These are phyloP conservation scores for Irpex sp. DNA, from an alignment of 1,284 basidiomycete genomes.

Conservation along the genomic window DNA sequence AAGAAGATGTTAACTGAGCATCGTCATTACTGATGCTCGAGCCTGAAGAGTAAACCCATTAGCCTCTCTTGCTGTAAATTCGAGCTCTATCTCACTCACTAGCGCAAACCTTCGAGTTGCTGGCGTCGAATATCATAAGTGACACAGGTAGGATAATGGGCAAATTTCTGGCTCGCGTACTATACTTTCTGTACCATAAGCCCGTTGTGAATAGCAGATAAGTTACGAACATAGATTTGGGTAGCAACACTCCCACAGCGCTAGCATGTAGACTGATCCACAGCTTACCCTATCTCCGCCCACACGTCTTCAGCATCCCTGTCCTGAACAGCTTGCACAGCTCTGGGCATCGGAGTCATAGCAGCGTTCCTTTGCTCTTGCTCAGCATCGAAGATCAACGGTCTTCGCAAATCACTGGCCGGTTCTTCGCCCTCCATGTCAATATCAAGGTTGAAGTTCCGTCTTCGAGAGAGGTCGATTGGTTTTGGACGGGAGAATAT, in stretches of 20 bases:
- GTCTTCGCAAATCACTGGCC: constrained; percentile 45
- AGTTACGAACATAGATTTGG: too few relatives aligned
- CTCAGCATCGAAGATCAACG: constrained; percentile 52
- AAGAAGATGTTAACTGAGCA: too few relatives aligned
- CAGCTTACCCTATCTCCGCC: constrained; percentile 60
- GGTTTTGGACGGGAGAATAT: constrained; percentile 90
- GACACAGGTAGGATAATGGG: too few relatives aligned
- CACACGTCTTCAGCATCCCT: constrained; percentile 68
- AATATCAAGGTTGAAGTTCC: constrained; percentile 69
- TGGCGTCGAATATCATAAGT: too few relatives aligned
- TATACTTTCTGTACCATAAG: too few relatives aligned
- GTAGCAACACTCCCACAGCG: not conserved
- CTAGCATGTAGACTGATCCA: not conserved
- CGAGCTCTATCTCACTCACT: too few relatives aligned
- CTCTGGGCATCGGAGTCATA: constrained; percentile 53
- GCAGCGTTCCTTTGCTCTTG: constrained; percentile 34
- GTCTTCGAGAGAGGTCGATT: constrained; percentile 79
- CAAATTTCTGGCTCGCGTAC: too few relatives aligned
- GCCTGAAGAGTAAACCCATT: too few relatives aligned
- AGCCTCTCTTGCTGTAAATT: too few relatives aligned
- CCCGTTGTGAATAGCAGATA: too few relatives aligned
- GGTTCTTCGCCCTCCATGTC: constrained; percentile 68
- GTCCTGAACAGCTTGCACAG: constrained; percentile 47
- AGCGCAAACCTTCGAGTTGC: too few relatives aligned
- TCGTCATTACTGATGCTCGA: too few relatives aligned